Evolutionary conservation across 2,329 filamentous ascomycete genomes (phyloP), one percentile per base, ranked within the genome.

Genomic region (Neoarthrinium moseri): DNA sequence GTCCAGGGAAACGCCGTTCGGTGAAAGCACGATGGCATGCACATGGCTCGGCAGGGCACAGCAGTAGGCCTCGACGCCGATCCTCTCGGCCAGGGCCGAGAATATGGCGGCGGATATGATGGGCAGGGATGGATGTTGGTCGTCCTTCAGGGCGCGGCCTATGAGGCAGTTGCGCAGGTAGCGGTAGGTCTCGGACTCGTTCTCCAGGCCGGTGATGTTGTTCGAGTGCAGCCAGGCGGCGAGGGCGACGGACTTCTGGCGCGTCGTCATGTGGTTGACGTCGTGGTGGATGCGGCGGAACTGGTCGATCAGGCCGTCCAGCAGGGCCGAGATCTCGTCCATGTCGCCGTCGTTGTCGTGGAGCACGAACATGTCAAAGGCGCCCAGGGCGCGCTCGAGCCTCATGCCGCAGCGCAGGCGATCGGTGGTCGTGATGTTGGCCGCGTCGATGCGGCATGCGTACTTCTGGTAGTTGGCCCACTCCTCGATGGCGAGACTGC

Each of bases 311-410:
- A 82, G 71, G n/a, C 65, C 61, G 10, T 78, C 75, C 36, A 86
- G 81, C 84, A 47, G 87, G 34, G 26, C 36, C 33, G 38, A 50
- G 23, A 50, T 46, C 69, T 90, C 83, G 46, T 87, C 77, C 42
- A 92, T 68, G 60, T 95, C 90, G n/a, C 86, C 83, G 23, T 77
- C 74, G 15, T 82, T 78, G 45, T 86, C 85, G 53, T 86, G 82
- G 22, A 92, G 72, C 36, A 95, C 82, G 66, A 97, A 97, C 67
- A 97, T 78, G 65, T 97, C 94, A 63, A 95, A 95, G 12, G 86
- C 87, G 17, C 84, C 87, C 13, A 97, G 70, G 2, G 86, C 86
- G 47, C 80, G 78, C 62, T 96, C 91, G 17, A 96, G 73, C 6
- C 56, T 56, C 58, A 80, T 64, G 18, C 83, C 71, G 44, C 72